Conservation (phyloP, 208 protist species). For the Pavlovales sp. region DNA sequence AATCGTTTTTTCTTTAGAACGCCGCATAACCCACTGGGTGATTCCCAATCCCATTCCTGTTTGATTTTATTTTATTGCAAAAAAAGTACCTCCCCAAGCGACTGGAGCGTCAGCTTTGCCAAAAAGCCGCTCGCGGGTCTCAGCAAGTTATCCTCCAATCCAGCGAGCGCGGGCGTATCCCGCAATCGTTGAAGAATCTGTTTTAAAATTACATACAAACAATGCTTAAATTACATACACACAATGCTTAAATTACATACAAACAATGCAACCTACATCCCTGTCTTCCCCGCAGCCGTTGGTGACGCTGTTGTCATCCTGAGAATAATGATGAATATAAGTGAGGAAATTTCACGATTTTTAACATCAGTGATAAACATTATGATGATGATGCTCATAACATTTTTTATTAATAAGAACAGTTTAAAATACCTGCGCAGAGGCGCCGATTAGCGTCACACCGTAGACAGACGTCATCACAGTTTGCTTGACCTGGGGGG, state of each 20-base stretch:
- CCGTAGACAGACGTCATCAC: slow-evolving; percentile 95
- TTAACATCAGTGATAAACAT: not conserved
- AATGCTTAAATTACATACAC: too few species aligned
- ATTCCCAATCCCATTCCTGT: too few species aligned
- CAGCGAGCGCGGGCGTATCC: not conserved
- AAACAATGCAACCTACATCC: too few species aligned
- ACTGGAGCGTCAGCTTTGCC: slow-evolving; percentile 13
- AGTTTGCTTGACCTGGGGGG: slow-evolving; percentile 97
- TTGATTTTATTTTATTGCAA: too few species aligned
- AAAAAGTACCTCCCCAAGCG: slow-evolving; percentile 23
- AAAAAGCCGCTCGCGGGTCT: too few species aligned
- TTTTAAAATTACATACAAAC: too few species aligned
- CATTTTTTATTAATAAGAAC: too few species aligned
- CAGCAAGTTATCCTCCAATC: too few species aligned
- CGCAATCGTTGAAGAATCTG: not conserved
- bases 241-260: too few species aligned
- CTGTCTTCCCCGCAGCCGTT: not conserved
- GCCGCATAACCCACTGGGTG: too few species aligned
- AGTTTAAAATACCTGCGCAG: slow-evolving; percentile 77
- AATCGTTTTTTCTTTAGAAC: too few species aligned
- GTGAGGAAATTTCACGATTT: not conserved
- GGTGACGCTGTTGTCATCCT: not conserved
- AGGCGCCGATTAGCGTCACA: slow-evolving; percentile 92
- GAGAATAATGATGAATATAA: not conserved
- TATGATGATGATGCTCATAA: not conserved